These are phyloP conservation scores for Eutypella sp. DNA, from an alignment of 2,329 filamentous ascomycete species.

Conservation along the genomic window DNA sequence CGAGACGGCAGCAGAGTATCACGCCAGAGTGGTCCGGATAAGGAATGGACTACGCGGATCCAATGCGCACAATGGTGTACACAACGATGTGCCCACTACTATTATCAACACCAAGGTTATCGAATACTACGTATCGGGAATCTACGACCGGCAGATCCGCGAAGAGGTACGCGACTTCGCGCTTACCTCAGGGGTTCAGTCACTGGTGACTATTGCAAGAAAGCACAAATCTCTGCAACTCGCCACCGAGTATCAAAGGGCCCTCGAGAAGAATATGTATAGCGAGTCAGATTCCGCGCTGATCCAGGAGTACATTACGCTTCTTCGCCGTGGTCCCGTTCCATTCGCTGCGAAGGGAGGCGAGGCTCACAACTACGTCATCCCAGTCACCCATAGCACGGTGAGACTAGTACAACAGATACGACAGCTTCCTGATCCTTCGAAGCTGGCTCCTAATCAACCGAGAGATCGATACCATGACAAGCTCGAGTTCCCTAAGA, in stretches of 20 bases:
- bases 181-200: conserved; percentile 15
- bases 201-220: conserved; percentile 38
- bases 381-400: conserved; percentile 33
- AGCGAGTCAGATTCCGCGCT: conserved; percentile 27
- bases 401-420: conserved; percentile 37
- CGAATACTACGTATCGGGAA: conserved; percentile 47
- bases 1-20: conserved; percentile 48
- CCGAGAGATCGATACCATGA: conserved; percentile 51
- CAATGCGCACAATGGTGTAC: conserved; percentile 14
- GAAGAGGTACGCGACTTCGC: conserved; percentile 33
- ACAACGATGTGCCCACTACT: conserved; percentile 7
- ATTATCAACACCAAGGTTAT: conserved; percentile 17
- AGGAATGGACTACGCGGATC: conserved; percentile 28
- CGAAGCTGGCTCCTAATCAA: conserved; percentile 45
- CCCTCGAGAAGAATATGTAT: conserved; percentile 45
- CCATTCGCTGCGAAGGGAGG: conserved; percentile 11
- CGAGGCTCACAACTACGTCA: conserved; percentile 25
- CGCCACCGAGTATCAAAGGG: conserved; percentile 49
- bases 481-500: conserved; percentile 71
- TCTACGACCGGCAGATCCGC: conserved; percentile 42
- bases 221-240: conserved; percentile 53
- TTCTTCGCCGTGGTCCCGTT: conserved; percentile 41
- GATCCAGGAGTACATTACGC: conserved; percentile 44
- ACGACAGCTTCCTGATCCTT: conserved; percentile 42
- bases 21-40: conserved; percentile 38